phyloP scores from a whole-genome alignment of 2,329 filamentous ascomycete species.

The Trichoderma atrobrunneum region DNA sequence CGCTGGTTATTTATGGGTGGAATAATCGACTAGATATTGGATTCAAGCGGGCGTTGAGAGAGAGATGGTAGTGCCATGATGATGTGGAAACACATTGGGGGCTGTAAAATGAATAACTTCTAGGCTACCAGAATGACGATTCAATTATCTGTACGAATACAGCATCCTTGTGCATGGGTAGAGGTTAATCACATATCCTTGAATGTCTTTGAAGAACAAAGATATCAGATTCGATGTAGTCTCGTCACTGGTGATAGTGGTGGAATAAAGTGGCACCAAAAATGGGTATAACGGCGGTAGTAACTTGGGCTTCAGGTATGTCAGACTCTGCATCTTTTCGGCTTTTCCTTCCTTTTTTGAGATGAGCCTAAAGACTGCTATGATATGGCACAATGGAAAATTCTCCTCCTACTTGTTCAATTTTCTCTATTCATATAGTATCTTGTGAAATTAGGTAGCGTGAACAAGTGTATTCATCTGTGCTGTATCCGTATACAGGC shows the following conservation, averaged over 20 bases:
- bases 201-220: not conserved
- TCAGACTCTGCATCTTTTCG: not conserved
- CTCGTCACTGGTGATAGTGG: not conserved
- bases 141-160: not conserved
- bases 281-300: not conserved
- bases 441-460: not conserved
- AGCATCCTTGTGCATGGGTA: not conserved
- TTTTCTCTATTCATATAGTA: not conserved
- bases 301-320: not conserved
- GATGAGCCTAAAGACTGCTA: not conserved
- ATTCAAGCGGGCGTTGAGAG: not conserved
- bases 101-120: not conserved
- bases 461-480: not conserved
- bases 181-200: not conserved
- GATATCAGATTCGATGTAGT: not conserved
- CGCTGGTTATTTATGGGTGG: not conserved
- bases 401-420: not conserved
- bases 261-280: not conserved
- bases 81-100: not conserved
- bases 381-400: not conserved
- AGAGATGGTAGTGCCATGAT: not conserved
- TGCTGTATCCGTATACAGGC: not conserved
- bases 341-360: not conserved
- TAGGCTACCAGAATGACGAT: not conserved
- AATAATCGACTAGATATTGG: not conserved